Conservation (phyloP, 441 rosid genomes). For the Bocquillonia castaneifolia region DNA sequence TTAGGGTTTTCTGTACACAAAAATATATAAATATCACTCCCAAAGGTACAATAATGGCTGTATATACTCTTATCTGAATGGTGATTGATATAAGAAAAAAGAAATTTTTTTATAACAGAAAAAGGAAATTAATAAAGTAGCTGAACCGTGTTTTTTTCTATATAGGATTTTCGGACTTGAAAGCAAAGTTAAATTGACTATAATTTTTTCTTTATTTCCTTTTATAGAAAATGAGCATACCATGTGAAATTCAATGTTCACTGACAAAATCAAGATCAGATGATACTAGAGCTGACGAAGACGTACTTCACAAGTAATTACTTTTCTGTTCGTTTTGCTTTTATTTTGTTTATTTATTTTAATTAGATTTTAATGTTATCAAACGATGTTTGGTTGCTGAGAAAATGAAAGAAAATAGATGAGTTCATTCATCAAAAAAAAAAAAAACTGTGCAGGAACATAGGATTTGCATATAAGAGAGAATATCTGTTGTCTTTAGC, state of each 20-base stretch:
- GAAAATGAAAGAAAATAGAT: slow-evolving; percentile 2
- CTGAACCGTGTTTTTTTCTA: background rate
- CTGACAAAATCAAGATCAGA: slow-evolving; percentile 19
- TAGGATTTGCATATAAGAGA: slow-evolving; percentile 25
- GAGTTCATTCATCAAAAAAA: background rate
- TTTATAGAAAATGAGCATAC: slow-evolving; percentile 23
- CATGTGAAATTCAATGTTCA: slow-evolving; percentile 21
- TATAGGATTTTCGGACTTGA: slow-evolving; percentile 2
- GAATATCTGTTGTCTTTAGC: slow-evolving; percentile 30
- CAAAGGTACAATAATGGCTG: background rate
- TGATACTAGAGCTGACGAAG: slow-evolving; percentile 13
- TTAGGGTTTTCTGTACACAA: background rate
- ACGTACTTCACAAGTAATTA: slow-evolving; percentile 24
- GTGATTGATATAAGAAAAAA: background rate
- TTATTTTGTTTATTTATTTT: slow-evolving; percentile 2
- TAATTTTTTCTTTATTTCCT: background rate
- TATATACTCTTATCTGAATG: background rate
- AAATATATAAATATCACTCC: too few relatives aligned
- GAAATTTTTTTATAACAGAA: too few relatives aligned
- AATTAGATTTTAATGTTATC: background rate
- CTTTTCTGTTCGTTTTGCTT: slow-evolving; percentile 1
- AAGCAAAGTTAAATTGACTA: slow-evolving; percentile 1
- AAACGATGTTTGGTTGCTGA: slow-evolving; percentile 18
- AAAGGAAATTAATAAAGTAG: too few relatives aligned
- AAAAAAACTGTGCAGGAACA: slow-evolving; percentile 18